Evolutionary conservation across 1,139 yeast genomes (phyloP).

Genomic region (Hansenula sp.): DNA sequence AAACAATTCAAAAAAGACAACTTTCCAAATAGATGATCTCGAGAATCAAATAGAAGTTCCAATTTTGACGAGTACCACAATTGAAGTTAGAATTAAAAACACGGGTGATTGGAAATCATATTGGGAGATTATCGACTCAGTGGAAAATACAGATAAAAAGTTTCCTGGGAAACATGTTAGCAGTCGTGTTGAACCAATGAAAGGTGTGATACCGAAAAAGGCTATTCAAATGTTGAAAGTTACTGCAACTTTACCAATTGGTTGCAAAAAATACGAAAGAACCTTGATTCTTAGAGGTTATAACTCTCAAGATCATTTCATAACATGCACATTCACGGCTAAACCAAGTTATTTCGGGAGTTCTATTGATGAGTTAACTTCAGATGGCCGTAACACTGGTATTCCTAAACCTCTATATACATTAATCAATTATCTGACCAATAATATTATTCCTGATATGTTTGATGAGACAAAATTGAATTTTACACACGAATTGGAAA

Average conservation of each 20-base stretch:
- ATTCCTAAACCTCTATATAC: conserved; percentile 27
- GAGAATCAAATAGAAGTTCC: conserved; percentile 12
- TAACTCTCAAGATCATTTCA: conserved; percentile 26
- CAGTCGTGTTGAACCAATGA: conserved; percentile 12
- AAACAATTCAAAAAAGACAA: conserved; percentile 36
- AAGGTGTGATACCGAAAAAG: conserved; percentile 23
- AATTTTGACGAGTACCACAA: conserved; percentile 15
- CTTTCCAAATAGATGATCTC: conserved; percentile 22
- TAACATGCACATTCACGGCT: conserved; percentile 23
- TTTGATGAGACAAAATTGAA: conserved; percentile 20
- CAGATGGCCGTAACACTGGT: conserved; percentile 17
- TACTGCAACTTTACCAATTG: conserved; percentile 23
- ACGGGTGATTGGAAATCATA: conserved; percentile 21
- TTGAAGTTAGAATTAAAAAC: conserved; percentile 20
- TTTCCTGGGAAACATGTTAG: conserved; percentile 6
- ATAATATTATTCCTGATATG: conserved; percentile 21
- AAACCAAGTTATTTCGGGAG: conserved; percentile 24
- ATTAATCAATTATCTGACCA: conserved; percentile 24
- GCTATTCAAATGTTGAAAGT: conserved; percentile 21
- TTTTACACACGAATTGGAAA: conserved; percentile 20
- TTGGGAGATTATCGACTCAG: conserved; percentile 27
- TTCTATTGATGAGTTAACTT: conserved; percentile 24
- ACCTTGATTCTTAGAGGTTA: conserved; percentile 25
- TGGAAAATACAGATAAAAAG: conserved; percentile 12
- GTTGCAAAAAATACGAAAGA: conserved; percentile 19